Base-by-base conservation (phyloP, 768 basidiomycete genomes). In the Podaxis pistillaris region DNA sequence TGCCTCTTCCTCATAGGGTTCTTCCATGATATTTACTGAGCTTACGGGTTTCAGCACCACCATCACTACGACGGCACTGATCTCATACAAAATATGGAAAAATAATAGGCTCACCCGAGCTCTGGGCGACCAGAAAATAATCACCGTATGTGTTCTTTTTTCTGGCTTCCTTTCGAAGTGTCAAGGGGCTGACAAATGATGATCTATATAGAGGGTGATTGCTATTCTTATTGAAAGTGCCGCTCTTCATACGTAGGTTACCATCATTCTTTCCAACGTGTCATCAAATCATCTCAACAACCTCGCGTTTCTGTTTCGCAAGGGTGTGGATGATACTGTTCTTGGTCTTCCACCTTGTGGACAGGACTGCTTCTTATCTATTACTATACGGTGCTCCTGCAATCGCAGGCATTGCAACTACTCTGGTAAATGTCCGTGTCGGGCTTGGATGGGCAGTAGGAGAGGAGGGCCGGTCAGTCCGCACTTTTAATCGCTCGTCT, bases 361-460 rank as follows among this genome's bases (percentile, higher is more conserved):
- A 38, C 12, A 22, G 4, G 2, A 1, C 3, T 28, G 58, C 19
- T 11, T 50, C 58, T n/a, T 30, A 37, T 17, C 22, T 26, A 4
- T 2, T 60, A 12, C 24, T 60, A 6, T 38, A 50, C 19, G 26
- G 58, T 19, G 22, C 36, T 5, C 58, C 58, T 9, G 6, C 37
- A 3, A 13, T 52, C 15, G 47, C 58, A 26, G 58, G 58, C 5
- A 37, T 60, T 15, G 47, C 58, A 17, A 60, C 47, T 22, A 24
- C 47, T 2, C 8, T 60, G 6, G 58, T 60, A 2, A 60, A 60
- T 26, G 58, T 60, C 17, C 58, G 58, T 17, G 58, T 60, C 11
- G 58, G 58, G 19, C 58, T 60, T 36, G 58, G 58, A 2, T 60
- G 58, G 58, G 58, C 58, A 15, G n/a, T 8, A n/a, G 58, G 58